Percentiles rank a stretch among this genome's conserved stretches.
Evolutionary conservation across 441 rosid genomes (phyloP).

Genomic region (Metrosideros polymorpha): DNA sequence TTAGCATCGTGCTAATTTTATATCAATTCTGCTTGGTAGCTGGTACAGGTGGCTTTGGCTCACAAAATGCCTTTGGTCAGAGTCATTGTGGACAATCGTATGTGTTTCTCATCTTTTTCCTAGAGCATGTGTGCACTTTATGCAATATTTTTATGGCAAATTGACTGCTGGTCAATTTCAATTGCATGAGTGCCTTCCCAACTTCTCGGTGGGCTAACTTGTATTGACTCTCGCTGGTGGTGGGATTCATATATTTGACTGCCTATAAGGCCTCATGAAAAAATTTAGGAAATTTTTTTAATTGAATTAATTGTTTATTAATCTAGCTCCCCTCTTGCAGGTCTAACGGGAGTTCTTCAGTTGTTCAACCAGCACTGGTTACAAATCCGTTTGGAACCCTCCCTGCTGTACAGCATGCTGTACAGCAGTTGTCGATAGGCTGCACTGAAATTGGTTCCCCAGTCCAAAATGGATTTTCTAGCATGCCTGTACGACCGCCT

Average conservation of each 20-base stretch:
- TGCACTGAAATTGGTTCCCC: conserved; percentile 66
- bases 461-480: conserved; percentile 87
- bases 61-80: conserved; percentile 41
- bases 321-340: conserved; percentile 18
- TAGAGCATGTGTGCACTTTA: background rate
- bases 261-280: background rate
- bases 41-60: conserved; percentile 28
- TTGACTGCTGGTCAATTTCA: background rate
- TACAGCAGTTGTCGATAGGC: conserved; percentile 79
- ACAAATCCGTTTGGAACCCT: conserved; percentile 86
- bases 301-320: background rate
- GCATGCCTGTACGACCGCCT: conserved; percentile 59
- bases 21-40: conserved; percentile 12
- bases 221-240: background rate
- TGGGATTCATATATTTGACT: background rate
- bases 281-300: background rate
- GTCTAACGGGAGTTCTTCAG: conserved; percentile 32
- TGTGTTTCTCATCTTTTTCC: conserved; percentile 1
- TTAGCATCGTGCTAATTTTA: background rate
- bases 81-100: conserved; percentile 44
- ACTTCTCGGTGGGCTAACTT: background rate
- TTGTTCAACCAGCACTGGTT: conserved; percentile 42
- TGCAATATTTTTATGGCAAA: background rate
- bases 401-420: conserved; percentile 82
- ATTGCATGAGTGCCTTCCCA: background rate